These are phyloP conservation scores for Didymella glomerata DNA, from an alignment of 2,329 filamentous ascomycete genomes.

Conservation along the genomic window DNA sequence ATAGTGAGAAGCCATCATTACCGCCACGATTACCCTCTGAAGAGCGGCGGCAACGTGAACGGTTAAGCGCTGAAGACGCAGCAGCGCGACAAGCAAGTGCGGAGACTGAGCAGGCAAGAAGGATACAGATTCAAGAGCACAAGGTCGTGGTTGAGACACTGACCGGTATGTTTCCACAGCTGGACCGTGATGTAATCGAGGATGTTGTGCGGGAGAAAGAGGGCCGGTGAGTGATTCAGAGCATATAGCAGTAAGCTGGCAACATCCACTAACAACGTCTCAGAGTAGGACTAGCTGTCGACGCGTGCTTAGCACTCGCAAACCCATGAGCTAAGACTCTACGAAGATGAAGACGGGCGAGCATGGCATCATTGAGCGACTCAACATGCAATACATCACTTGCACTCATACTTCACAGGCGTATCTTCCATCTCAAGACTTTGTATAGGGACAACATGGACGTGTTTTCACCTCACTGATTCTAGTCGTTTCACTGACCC, in stretches of 20 bases:
- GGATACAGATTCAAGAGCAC: conserved; percentile 85
- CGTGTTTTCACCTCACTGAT: neutral
- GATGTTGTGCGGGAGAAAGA: conserved; percentile 97
- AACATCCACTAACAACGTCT: conserved; percentile 1
- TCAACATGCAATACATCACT: neutral
- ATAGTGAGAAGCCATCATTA: conserved; percentile 23
- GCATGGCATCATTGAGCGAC: conserved; percentile 1
- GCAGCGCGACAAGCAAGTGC: conserved; percentile 90
- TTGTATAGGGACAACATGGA: neutral
- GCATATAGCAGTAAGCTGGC: neutral
- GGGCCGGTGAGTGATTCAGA: conserved; percentile 73
- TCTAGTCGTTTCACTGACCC: neutral
- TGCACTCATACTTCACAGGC: neutral
- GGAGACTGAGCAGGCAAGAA: conserved; percentile 85
- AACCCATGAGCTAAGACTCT: conserved; percentile 31
- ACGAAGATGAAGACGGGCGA: neutral
- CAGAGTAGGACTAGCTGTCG: conserved; percentile 58
- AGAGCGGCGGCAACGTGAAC: conserved; percentile 31
- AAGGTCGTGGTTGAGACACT: conserved; percentile 91
- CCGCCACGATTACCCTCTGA: conserved; percentile 13
- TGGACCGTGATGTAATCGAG: conserved; percentile 93
- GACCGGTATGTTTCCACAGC: conserved; percentile 93
- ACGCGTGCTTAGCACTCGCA: conserved; percentile 58
- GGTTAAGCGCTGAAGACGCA: conserved; percentile 79
- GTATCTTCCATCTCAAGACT: neutral